phyloP scores from a whole-genome alignment of 345 rosid genomes.

The Citrus hindsii region DNA sequence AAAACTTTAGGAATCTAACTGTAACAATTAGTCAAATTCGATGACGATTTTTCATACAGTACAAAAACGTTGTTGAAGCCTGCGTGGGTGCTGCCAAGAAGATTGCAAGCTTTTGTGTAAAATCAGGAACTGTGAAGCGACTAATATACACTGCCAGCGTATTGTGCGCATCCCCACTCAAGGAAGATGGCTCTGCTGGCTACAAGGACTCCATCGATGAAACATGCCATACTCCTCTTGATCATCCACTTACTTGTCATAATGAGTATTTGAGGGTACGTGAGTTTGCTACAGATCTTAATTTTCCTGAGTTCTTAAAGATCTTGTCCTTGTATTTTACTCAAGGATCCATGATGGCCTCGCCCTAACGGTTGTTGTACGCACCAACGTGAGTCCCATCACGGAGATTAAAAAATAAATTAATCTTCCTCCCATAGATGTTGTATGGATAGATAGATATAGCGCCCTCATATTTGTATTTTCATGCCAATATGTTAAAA shows the following conservation, averaged over 20 bases:
- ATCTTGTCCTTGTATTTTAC: background rate
- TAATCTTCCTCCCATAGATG: too few relatives aligned
- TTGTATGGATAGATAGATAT: too few relatives aligned
- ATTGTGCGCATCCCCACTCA: slow-evolving; percentile 23
- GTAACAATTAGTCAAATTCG: too few relatives aligned
- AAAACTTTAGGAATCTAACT: too few relatives aligned
- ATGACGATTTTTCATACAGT: background rate
- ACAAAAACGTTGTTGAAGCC: slow-evolving; percentile 13
- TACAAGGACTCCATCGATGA: slow-evolving; percentile 31
- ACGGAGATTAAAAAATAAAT: too few relatives aligned
- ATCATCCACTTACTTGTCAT: slow-evolving; percentile 1
- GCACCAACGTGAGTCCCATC: too few relatives aligned
- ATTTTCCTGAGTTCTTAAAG: too few relatives aligned
- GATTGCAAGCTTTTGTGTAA: slow-evolving; percentile 21
- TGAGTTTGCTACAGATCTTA: background rate
- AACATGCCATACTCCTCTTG: slow-evolving; percentile 35
- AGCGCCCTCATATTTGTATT: too few relatives aligned
- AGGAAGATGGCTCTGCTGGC: slow-evolving; percentile 12
- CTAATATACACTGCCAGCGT: slow-evolving; percentile 33
- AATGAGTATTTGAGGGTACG: background rate
- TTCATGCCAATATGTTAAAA: too few relatives aligned
- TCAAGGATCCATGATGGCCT: background rate
- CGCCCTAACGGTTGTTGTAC: too few relatives aligned
- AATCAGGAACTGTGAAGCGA: slow-evolving; percentile 24
- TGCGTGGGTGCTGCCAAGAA: slow-evolving; percentile 16